Evolutionary conservation across 2,329 filamentous ascomycete genomes (phyloP).

Genomic region (Aspergillus sp.): DNA sequence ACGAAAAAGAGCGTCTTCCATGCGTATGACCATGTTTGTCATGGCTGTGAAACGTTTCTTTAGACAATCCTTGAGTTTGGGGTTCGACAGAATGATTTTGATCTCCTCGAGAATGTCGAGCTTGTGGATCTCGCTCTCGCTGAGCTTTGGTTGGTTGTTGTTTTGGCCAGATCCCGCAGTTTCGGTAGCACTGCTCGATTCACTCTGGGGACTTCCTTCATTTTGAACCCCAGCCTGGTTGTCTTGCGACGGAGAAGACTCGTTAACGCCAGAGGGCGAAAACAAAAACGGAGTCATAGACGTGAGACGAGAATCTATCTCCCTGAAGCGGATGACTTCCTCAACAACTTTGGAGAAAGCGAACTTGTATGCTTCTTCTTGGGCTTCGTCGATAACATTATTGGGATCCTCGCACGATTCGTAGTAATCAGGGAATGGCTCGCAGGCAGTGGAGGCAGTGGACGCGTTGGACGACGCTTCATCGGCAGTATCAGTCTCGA

Average conservation of each 20-base stretch:
- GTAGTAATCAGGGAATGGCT: constrained; percentile 25
- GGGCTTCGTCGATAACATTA: constrained; percentile 4
- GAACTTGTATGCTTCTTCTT: constrained; percentile 17
- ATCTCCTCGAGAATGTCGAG: constrained; percentile 10
- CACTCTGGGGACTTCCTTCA: no score
- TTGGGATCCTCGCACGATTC: constrained; percentile 8
- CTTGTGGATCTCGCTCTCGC: background rate
- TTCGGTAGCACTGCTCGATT: background rate
- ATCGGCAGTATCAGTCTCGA: background rate
- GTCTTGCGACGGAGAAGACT: no score
- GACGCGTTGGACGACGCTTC: background rate
- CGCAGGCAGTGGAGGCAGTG: constrained; percentile 3
- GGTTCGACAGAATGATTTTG: constrained; percentile 8
- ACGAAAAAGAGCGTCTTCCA: constrained; percentile 18
- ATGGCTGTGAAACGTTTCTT: constrained; percentile 15
- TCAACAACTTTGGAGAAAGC: constrained; percentile 19
- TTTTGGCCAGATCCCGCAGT: background rate
- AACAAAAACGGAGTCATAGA: background rate
- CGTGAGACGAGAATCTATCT: constrained; percentile 11
- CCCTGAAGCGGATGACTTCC: constrained; percentile 10
- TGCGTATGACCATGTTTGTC: constrained; percentile 14
- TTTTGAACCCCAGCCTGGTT: no score
- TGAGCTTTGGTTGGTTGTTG: background rate
- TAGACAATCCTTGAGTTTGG: constrained; percentile 5
- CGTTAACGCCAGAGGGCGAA: no score